A percentile compares a stretch with the other conserved stretches of the same genome.
Conservation (phyloP, 257 asterid species). For the Solanum corneliomulleri region DNA sequence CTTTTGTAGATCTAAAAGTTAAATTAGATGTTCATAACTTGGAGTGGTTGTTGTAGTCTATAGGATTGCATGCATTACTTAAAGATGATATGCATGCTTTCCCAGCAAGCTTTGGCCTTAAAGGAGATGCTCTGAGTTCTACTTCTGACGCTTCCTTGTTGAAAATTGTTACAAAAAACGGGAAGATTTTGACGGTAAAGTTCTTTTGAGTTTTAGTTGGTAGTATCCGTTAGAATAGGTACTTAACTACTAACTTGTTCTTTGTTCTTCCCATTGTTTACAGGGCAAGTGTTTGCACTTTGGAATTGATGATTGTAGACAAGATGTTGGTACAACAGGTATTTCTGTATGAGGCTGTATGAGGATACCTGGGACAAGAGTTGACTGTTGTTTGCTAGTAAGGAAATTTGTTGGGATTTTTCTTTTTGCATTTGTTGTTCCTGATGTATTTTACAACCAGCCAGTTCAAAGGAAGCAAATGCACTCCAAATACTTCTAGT, state of each 20-base stretch:
- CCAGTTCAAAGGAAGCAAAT: neutral
- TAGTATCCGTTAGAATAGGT: neutral
- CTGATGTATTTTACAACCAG: neutral
- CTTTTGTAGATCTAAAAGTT: neutral
- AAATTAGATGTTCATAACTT: neutral
- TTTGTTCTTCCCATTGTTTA: constrained; percentile 8
- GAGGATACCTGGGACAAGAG: neutral
- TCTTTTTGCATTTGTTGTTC: neutral
- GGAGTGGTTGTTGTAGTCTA: neutral
- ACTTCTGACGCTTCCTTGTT: neutral
- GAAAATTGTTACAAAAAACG: neutral
- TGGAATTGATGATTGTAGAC: constrained; percentile 65
- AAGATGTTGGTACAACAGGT: constrained; percentile 78
- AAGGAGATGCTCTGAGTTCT: neutral
- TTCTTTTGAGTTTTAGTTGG: neutral
- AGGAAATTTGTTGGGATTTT: neutral
- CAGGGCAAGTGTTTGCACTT: constrained; percentile 68
- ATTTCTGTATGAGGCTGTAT: neutral
- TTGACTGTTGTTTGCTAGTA: neutral
- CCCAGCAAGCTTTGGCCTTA: neutral
- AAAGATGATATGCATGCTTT: neutral
- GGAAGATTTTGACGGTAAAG: neutral
- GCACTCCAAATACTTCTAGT: constrained; percentile 14
- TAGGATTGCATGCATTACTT: neutral
- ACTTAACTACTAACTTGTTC: neutral